These are phyloP conservation scores for Crithidia bombi DNA, from an alignment of 208 protist species.

Conservation along the genomic window DNA sequence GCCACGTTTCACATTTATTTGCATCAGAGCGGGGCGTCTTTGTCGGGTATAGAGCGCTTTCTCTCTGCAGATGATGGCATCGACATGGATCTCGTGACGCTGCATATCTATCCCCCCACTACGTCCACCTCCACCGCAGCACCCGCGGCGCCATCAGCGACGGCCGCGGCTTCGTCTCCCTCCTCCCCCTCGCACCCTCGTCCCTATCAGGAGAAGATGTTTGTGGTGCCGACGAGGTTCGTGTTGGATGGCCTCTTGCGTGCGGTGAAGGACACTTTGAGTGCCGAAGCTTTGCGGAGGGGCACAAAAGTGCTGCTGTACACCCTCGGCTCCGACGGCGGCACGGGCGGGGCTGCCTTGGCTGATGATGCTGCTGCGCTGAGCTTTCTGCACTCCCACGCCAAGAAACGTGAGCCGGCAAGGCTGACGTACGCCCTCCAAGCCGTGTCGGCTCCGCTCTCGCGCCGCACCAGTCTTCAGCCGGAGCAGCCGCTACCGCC, in stretches of 20 bases:
- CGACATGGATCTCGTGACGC: slow-evolving; percentile 51
- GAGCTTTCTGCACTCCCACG: slow-evolving; percentile 36
- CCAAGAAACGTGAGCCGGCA: slow-evolving; percentile 24
- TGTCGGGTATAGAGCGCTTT: slow-evolving; percentile 8
- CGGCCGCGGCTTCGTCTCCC: not conserved
- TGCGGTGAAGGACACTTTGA: slow-evolving; percentile 41
- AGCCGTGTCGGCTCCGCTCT: not conserved
- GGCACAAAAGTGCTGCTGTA: slow-evolving; percentile 9
- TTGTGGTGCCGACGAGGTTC: slow-evolving; percentile 48
- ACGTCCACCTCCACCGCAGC: not conserved
- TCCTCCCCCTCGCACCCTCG: not conserved
- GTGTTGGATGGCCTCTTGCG: slow-evolving; percentile 38
- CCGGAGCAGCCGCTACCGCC: not conserved
- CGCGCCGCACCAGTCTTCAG: not conserved
- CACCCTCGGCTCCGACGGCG: not conserved
- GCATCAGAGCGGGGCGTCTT: not conserved
- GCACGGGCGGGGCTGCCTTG: slow-evolving; percentile 10
- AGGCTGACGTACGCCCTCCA: slow-evolving; percentile 38
- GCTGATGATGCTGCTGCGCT: slow-evolving; percentile 28
- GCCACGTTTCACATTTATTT: slow-evolving; percentile 46
- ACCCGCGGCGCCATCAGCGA: not conserved
- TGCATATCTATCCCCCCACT: slow-evolving; percentile 47
- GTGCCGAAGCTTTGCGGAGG: not conserved
- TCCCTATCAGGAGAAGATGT: slow-evolving; percentile 42
- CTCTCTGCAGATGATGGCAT: slow-evolving; percentile 35